Conservation (phyloP, 768 basidiomycete species). For the Auricularia sp. region DNA sequence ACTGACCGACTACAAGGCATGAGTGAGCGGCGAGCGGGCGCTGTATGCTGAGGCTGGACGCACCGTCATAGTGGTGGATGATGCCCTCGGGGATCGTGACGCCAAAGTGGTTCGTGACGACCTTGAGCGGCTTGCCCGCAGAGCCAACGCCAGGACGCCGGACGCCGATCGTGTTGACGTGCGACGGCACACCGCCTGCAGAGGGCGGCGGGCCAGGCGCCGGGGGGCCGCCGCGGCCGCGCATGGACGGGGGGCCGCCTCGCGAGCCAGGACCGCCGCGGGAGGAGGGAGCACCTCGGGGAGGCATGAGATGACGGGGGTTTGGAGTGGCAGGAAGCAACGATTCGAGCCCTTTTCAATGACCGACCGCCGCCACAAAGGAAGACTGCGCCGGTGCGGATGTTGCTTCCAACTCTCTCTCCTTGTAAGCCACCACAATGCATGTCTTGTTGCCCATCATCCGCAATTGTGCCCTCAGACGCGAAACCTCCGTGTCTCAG, state of each 20-base stretch:
- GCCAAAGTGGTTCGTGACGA: conserved; percentile 52
- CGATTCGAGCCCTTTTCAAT: too few relatives aligned
- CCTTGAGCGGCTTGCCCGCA: conserved; percentile 34
- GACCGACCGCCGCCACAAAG: too few relatives aligned
- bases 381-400: too few relatives aligned
- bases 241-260: conserved; percentile 7
- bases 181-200: conserved; percentile 20
- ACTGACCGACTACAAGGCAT: conserved; percentile 11
- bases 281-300: conserved; percentile 11
- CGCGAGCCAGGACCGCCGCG: conserved; percentile 13
- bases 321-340: background rate
- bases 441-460: too few relatives aligned
- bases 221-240: conserved; percentile 7
- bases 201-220: conserved; percentile 20
- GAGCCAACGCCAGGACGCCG: conserved; percentile 55
- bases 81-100: conserved; percentile 49
- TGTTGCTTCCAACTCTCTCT: too few relatives aligned
- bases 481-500: too few relatives aligned
- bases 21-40: background rate
- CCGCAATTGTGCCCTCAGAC: too few relatives aligned
- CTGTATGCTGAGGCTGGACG: conserved; percentile 15
- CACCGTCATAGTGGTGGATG: conserved; percentile 76
- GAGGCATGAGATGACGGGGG: background rate
- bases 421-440: too few relatives aligned
- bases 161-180: conserved; percentile 51